A percentile compares a stretch with the other conserved stretches of the same genome.
These are phyloP conservation scores for Erysimum cheiri DNA, from an alignment of 441 rosid species.

Conservation along the genomic window DNA sequence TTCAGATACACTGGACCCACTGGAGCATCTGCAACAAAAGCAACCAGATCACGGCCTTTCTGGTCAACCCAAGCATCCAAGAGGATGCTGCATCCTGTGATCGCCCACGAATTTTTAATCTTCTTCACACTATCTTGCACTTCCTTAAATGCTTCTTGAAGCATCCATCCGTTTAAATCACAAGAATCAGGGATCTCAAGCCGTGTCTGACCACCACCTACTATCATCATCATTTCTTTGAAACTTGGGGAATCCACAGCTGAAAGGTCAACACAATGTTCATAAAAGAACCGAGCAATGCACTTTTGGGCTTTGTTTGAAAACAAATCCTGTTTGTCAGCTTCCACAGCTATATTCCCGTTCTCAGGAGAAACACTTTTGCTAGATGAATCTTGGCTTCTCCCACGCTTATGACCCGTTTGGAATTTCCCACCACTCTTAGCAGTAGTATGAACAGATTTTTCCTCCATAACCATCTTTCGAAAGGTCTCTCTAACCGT, in stretches of 20 bases:
- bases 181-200: slow-evolving; percentile 46
- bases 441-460: background rate
- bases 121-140: slow-evolving; percentile 46
- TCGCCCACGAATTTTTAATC: slow-evolving; percentile 54
- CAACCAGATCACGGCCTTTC: slow-evolving; percentile 53
- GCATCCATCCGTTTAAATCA: slow-evolving; percentile 57
- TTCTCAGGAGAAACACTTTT: slow-evolving; percentile 18
- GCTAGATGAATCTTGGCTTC: slow-evolving; percentile 9
- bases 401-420: slow-evolving; percentile 24
- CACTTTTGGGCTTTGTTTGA: slow-evolving; percentile 41
- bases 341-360: background rate
- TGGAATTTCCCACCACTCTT: slow-evolving; percentile 13
- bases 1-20: slow-evolving; percentile 55
- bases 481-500: slow-evolving; percentile 46
- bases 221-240: slow-evolving; percentile 50
- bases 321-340: slow-evolving; percentile 26
- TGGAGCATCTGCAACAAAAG: slow-evolving; percentile 57
- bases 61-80: slow-evolving; percentile 64
- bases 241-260: slow-evolving; percentile 52
- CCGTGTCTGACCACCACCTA: slow-evolving; percentile 33
- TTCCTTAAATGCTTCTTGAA: slow-evolving; percentile 49
- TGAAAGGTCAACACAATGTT: slow-evolving; percentile 51
- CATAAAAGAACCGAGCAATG: slow-evolving; percentile 61
- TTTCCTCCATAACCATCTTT: slow-evolving; percentile 22
- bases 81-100: slow-evolving; percentile 65